These are phyloP conservation scores for Prunus armeniaca DNA, from an alignment of 306 rosid species.

Conservation along the genomic window DNA sequence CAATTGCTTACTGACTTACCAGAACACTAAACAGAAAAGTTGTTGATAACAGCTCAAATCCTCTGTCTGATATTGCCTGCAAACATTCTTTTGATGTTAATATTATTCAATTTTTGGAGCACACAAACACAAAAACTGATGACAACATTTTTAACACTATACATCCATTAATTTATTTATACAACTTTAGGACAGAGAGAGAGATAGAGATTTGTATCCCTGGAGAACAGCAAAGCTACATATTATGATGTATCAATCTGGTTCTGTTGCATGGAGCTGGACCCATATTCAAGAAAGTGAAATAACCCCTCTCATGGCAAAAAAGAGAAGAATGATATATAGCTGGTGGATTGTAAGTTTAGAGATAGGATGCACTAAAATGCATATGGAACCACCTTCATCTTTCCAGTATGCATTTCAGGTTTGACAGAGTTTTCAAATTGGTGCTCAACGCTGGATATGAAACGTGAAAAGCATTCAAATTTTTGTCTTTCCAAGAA, in stretches of 20 bases:
- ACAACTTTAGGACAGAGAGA: neutral
- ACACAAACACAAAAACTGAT: neutral
- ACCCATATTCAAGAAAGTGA: too few relatives aligned
- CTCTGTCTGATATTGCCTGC: constrained; percentile 73
- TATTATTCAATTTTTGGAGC: neutral
- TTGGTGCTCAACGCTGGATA: too few relatives aligned
- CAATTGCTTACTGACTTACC: constrained; percentile 47
- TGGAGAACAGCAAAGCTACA: neutral
- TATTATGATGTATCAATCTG: neutral
- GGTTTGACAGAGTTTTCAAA: too few relatives aligned
- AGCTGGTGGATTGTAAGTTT: neutral
- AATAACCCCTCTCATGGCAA: too few relatives aligned
- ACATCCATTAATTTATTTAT: neutral
- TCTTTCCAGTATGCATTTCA: neutral
- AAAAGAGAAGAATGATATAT: too few relatives aligned
- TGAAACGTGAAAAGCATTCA: too few relatives aligned
- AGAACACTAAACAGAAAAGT: constrained; percentile 72
- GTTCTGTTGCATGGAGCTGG: too few relatives aligned
- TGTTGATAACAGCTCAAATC: constrained; percentile 78
- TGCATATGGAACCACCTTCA: neutral
- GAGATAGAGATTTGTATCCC: neutral
- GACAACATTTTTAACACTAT: neutral
- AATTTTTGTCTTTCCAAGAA: too few relatives aligned
- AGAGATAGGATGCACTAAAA: neutral
- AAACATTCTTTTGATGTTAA: constrained; percentile 7